Conservation (phyloP, 805 yeast species). For the Cyberlindnera maclurae region DNA sequence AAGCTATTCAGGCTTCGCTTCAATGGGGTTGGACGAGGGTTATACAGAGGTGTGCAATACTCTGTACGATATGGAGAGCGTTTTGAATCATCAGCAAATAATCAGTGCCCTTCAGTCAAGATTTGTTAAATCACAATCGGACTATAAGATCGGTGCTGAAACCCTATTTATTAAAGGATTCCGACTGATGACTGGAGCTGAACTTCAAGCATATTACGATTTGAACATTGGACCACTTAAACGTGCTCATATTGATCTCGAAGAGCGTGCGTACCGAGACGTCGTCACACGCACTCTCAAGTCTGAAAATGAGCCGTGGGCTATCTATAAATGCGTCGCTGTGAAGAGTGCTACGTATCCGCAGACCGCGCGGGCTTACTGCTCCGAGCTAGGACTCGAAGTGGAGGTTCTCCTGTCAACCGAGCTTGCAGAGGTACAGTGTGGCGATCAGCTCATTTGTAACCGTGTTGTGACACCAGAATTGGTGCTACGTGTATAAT, state of each 20-base stretch:
- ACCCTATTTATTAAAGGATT: slow-evolving; percentile 8
- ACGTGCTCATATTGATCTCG: not conserved
- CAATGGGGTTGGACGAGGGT: slow-evolving; percentile 8
- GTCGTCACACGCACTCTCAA: slow-evolving; percentile 1
- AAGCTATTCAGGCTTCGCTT: slow-evolving; percentile 1
- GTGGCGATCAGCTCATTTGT: slow-evolving; percentile 14
- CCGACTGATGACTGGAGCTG: slow-evolving; percentile 1
- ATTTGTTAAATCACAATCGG: slow-evolving; percentile 7
- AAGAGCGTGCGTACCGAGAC: not conserved
- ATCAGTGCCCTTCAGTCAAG: slow-evolving; percentile 5
- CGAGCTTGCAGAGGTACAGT: slow-evolving; percentile 4
- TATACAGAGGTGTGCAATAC: slow-evolving; percentile 3
- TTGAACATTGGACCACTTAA: slow-evolving; percentile 6
- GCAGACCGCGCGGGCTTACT: slow-evolving; percentile 5
- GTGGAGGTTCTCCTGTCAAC: slow-evolving; percentile 5
- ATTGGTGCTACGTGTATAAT: slow-evolving; percentile 6
- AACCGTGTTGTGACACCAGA: slow-evolving; percentile 5
- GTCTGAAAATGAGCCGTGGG: slow-evolving; percentile 3
- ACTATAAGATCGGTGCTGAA: slow-evolving; percentile 11
- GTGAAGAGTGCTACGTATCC: slow-evolving; percentile 1
- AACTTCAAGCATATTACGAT: slow-evolving; percentile 7
- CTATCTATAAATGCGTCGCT: slow-evolving; percentile 9
- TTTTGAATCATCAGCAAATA: slow-evolving; percentile 13
- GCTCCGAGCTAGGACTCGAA: slow-evolving; percentile 8
- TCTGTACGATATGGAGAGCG: slow-evolving; percentile 8